phyloP scores from a whole-genome alignment of 2,329 filamentous ascomycete genomes.

The Aspergillus quadricinctus region DNA sequence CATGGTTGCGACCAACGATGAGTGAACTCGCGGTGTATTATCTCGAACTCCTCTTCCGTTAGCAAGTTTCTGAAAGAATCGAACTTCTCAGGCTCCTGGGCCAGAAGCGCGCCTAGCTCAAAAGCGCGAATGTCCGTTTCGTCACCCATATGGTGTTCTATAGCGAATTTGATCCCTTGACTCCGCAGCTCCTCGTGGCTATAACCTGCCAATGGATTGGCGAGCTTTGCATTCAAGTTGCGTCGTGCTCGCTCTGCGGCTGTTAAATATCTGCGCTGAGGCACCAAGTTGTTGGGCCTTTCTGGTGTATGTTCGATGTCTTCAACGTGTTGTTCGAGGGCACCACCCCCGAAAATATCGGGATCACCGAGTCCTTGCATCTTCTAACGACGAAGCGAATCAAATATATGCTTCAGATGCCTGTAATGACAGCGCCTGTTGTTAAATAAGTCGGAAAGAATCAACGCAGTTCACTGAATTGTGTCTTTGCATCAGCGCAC shows the following conservation, averaged over 20 bases:
- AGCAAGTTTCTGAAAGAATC: slow-evolving; percentile 47
- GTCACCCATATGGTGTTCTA: slow-evolving; percentile 50
- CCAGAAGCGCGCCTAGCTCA: slow-evolving; percentile 56
- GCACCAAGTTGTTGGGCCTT: slow-evolving; percentile 16
- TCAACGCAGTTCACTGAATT: neutral
- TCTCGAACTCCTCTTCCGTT: slow-evolving; percentile 53
- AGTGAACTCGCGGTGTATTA: slow-evolving; percentile 57
- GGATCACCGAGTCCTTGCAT: slow-evolving; percentile 14
- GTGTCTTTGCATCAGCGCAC: neutral
- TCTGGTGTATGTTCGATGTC: slow-evolving; percentile 11
- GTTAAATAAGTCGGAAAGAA: neutral
- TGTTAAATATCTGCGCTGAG: slow-evolving; percentile 23
- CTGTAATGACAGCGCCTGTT: neutral
- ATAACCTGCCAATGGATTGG: slow-evolving; percentile 50
- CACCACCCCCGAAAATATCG: slow-evolving; percentile 3
- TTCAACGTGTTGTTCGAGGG: slow-evolving; percentile 5
- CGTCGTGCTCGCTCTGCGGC: slow-evolving; percentile 39
- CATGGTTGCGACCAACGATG: slow-evolving; percentile 66
- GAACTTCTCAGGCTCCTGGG: slow-evolving; percentile 51
- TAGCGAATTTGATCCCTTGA: slow-evolving; percentile 57
- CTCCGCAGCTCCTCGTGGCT: slow-evolving; percentile 48
- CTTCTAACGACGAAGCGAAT: neutral
- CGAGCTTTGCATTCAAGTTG: slow-evolving; percentile 48
- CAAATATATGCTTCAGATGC: neutral
- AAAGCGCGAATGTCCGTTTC: slow-evolving; percentile 57